Evolutionary conservation across 73 alveolate species (phyloP).

Genomic region (Paraurostyla sp.): DNA sequence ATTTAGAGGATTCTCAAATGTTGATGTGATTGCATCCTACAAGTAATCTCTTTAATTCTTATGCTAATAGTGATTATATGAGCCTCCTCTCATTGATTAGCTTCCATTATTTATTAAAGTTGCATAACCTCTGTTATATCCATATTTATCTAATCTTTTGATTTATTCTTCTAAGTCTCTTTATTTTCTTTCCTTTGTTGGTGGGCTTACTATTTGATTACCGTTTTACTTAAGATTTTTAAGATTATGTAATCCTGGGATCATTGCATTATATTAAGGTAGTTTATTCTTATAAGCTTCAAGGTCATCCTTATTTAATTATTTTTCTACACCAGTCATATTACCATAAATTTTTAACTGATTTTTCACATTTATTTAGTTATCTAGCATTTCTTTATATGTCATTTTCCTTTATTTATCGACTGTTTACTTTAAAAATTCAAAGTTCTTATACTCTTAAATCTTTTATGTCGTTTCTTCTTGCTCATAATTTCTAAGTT

Average conservation of each 20-base stretch:
- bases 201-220: not conserved
- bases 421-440: constrained; percentile 8
- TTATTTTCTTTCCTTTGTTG: not conserved
- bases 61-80: not conserved
- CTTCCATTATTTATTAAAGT: constrained; percentile 27
- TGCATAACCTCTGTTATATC: constrained; percentile 35
- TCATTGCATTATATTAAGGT: constrained; percentile 43
- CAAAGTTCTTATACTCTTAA: constrained; percentile 35
- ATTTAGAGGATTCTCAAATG: too few relatives aligned
- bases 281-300: constrained; percentile 63
- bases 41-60: not conserved
- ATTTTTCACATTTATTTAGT: constrained; percentile 59
- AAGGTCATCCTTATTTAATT: constrained; percentile 68
- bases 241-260: constrained; percentile 65
- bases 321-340: constrained; percentile 74
- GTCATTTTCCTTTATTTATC: constrained; percentile 29
- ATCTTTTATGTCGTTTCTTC: constrained; percentile 33
- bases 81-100: not conserved
- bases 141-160: constrained; percentile 40
- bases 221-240: not conserved
- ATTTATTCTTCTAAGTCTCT: not conserved
- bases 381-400: constrained; percentile 72
- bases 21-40: not conserved
- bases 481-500: not conserved
- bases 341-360: constrained; percentile 64